phyloP scores from a whole-genome alignment of 306 rosid species.

The Ochetophila trinervis region DNA sequence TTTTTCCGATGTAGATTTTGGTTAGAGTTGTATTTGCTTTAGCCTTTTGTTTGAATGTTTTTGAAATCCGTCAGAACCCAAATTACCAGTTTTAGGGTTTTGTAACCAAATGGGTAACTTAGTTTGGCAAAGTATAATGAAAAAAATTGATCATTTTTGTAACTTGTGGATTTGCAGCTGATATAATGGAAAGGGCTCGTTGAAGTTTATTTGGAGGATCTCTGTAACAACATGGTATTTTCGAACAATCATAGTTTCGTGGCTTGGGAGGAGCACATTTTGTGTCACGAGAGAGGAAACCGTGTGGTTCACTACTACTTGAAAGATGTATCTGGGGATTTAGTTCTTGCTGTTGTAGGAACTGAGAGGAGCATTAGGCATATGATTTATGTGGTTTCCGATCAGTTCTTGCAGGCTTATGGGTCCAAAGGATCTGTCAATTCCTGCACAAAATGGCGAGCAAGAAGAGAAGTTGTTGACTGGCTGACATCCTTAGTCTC shows the following conservation, averaged over 20 bases:
- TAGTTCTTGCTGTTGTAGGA: constrained; percentile 68
- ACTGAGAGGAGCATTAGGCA: constrained; percentile 91
- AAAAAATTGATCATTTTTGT: constrained; percentile 1
- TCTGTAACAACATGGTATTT: constrained; percentile 32
- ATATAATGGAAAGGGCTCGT: constrained; percentile 22
- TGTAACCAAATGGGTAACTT: constrained; percentile 19
- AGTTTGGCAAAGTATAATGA: constrained; percentile 10
- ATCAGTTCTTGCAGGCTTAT: constrained; percentile 45
- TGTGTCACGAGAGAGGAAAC: constrained; percentile 69
- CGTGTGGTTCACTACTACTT: constrained; percentile 72
- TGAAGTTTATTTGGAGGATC: background rate
- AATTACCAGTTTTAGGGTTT: constrained; percentile 6
- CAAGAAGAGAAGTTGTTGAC: constrained; percentile 73
- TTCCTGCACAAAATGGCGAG: constrained; percentile 63
- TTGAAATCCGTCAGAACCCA: constrained; percentile 14
- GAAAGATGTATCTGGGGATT: constrained; percentile 51
- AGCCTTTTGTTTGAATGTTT: constrained; percentile 23
- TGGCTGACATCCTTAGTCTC: constrained; percentile 72
- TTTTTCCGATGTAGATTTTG: constrained; percentile 10
- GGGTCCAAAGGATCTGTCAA: constrained; percentile 36
- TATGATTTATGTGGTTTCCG: constrained; percentile 72
- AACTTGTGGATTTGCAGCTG: constrained; percentile 20
- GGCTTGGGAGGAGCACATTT: constrained; percentile 77
- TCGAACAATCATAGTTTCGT: constrained; percentile 41
- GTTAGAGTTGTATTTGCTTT: constrained; percentile 2